Percentiles rank a stretch among this genome's conserved stretches.
Conservation (phyloP, 169 alveolate species). For the Amoebophrya sp. region DNA sequence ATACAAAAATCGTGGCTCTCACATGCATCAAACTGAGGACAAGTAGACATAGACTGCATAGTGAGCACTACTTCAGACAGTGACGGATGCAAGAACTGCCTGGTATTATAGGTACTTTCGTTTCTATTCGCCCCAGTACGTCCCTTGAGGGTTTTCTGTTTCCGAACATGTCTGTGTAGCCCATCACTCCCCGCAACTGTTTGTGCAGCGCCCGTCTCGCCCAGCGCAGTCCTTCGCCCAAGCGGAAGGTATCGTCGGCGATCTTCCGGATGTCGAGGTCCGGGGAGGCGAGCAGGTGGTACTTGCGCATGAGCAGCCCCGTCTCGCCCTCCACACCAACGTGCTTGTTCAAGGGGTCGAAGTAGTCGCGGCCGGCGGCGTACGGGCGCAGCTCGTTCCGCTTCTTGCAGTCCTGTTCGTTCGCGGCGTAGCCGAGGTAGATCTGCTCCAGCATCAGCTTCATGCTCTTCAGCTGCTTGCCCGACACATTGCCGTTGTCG, state of each 20-base stretch:
- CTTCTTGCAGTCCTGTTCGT: neutral
- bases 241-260: neutral
- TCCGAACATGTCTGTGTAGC: neutral
- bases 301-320: neutral
- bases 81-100: no score
- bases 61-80: no score
- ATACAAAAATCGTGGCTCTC: no score
- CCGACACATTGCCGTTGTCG: no score
- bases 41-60: no score
- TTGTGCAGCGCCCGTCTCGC: neutral
- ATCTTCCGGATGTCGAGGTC: neutral
- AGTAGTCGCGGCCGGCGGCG: neutral
- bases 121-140: no score
- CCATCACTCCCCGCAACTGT: neutral
- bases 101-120: no score
- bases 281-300: neutral
- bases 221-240: no score
- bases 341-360: neutral
- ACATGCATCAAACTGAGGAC: no score
- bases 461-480: neutral
- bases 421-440: neutral
- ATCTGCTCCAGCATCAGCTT: neutral
- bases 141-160: no score
- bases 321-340: neutral
- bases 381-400: neutral